These are phyloP conservation scores for Phytopythium vexans DNA, from an alignment of 352 stramenopile genomes.

Conservation along the genomic window DNA sequence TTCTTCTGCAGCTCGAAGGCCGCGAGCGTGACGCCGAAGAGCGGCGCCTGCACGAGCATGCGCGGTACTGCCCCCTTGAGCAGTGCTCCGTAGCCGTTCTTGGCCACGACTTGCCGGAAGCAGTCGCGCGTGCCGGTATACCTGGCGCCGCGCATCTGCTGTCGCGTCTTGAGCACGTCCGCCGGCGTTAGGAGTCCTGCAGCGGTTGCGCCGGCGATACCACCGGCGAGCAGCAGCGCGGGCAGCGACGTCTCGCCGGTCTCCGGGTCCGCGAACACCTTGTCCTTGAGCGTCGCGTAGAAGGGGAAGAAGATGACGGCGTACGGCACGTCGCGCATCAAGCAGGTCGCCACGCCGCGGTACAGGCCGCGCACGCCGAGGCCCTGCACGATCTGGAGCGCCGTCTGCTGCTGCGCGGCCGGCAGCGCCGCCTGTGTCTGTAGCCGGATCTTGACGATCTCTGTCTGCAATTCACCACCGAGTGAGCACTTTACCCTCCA, in stretches of 20 bases:
- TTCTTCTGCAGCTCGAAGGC: slow-evolving; percentile 89
- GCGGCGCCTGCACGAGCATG: slow-evolving; percentile 85
- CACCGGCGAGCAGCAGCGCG: slow-evolving; percentile 64
- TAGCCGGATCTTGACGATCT: slow-evolving; percentile 92
- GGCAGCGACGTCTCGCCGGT: slow-evolving; percentile 54
- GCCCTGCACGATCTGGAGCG: slow-evolving; percentile 55
- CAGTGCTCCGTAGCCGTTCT: slow-evolving; percentile 77
- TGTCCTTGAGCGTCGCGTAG: slow-evolving; percentile 73
- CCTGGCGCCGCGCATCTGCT: slow-evolving; percentile 72
- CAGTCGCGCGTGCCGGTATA: slow-evolving; percentile 87
- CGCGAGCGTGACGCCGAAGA: slow-evolving; percentile 83
- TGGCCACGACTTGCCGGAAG: slow-evolving; percentile 66
- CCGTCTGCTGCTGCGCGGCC: slow-evolving; percentile 49
- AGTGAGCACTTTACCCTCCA: background rate
- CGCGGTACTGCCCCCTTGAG: slow-evolving; percentile 83
- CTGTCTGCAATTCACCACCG: slow-evolving; percentile 35
- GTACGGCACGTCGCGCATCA: slow-evolving; percentile 92
- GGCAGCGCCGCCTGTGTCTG: slow-evolving; percentile 83
- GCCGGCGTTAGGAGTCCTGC: slow-evolving; percentile 56
- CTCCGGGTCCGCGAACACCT: slow-evolving; percentile 36
- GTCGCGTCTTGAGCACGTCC: slow-evolving; percentile 90
- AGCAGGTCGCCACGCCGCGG: slow-evolving; percentile 80
- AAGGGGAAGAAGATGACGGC: slow-evolving; percentile 91
- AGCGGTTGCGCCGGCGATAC: slow-evolving; percentile 54
- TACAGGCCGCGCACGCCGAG: slow-evolving; percentile 84